These are phyloP conservation scores for Blastomyces emzantsi DNA, from an alignment of 2,329 filamentous ascomycete genomes.

Conservation along the genomic window DNA sequence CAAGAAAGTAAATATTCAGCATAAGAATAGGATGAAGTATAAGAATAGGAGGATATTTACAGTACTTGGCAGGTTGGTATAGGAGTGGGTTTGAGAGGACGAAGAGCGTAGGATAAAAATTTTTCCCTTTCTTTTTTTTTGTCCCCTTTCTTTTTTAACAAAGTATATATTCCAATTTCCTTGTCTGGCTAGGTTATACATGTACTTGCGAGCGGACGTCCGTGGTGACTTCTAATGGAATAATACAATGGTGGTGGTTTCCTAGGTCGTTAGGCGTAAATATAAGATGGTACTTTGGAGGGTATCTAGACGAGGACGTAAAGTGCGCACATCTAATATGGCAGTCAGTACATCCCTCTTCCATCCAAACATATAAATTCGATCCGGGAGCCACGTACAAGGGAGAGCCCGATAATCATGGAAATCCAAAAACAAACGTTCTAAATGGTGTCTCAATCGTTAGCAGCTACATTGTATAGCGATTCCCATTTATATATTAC, in stretches of 20 bases:
- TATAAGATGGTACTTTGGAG: not conserved
- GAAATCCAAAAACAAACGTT: slow-evolving; percentile 86
- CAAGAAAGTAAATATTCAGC: no score
- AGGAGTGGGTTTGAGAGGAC: not conserved
- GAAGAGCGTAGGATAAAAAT: not conserved
- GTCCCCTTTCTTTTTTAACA: no score
- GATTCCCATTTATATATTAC: not conserved
- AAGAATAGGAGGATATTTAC: not conserved
- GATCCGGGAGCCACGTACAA: slow-evolving; percentile 47
- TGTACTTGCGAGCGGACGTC: not conserved
- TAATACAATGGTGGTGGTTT: not conserved
- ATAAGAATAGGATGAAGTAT: not conserved
- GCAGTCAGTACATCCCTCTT: slow-evolving; percentile 3
- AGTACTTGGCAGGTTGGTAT: not conserved
- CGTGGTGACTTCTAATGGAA: not conserved
- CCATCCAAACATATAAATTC: not conserved
- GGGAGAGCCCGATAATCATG: slow-evolving; percentile 76
- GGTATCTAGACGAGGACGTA: slow-evolving; percentile 46
- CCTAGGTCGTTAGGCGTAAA: not conserved
- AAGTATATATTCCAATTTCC: not conserved
- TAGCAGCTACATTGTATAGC: slow-evolving; percentile 6
- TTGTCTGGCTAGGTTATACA: not conserved
- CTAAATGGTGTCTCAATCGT: slow-evolving; percentile 21
- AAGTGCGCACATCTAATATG: slow-evolving; percentile 47
- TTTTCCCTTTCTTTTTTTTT: no score